Base-by-base conservation (phyloP, 202 grass and related monocot species). In the Setaria viridis region DNA sequence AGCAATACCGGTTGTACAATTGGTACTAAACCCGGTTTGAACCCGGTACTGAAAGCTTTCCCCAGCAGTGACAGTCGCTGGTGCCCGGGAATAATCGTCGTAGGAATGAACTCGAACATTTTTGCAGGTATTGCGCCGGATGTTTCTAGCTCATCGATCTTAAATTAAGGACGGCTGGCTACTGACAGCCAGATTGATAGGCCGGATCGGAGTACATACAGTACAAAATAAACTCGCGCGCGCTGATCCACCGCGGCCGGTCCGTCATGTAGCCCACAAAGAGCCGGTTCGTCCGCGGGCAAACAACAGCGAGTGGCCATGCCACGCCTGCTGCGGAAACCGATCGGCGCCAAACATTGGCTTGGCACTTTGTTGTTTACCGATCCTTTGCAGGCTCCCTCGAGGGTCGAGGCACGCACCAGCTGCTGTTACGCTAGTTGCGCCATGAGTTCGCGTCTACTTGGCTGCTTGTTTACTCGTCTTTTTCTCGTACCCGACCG, bases 391-490 rank as follows among this genome's bases (percentile, higher is more conserved):
- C 43, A 46, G 43, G 43, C 43, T 41, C 39, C 39, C 39, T 41
- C 39, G 39, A 41, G 39, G 39, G 5, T 6, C 39, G 25, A 35
- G 42, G 8, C 43, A 45, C 43, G 8, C 43, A 46, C 1, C 43
- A 46, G 42, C 16, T 60, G 80, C 1, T 29, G 66, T 64, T 21
- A 71, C 15, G 20, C 42, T 41, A 41, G 25, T 25, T 25, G 30
- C 34, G 1, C 49, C 39, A 70, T 64, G 81, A 51, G 50, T 21
- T 32, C 30, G 42, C 62, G 9, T 8, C 32, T 37, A 73, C 87
- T 74, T 84, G 13, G 19, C 42, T 30, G 59, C 82, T 69, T 85
- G 15, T 50, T 81, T 62, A 41, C 15, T 49, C 65, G 25, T 37
- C 3, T 45, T 70, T n/a, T 46, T 67, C 41, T 46, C 41, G 41